These are phyloP conservation scores for Aspergillus mulundensis DNA, from an alignment of 495 filamentous ascomycete genomes.

Conservation along the genomic window DNA sequence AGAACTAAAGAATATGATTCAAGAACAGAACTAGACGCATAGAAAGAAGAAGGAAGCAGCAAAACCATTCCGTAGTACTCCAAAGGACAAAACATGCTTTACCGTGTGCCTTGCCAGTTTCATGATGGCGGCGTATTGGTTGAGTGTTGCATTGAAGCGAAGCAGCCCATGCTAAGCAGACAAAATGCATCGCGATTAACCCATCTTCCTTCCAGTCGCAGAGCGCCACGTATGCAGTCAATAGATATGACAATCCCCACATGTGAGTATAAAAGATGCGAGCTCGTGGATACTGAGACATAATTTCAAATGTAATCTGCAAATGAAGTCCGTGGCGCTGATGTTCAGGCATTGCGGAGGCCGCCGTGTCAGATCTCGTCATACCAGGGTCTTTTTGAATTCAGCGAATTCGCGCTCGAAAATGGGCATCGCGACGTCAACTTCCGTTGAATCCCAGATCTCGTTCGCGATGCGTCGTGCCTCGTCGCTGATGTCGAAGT, in stretches of 20 bases:
- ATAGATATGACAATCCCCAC: background rate
- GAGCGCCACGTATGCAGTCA: constrained; percentile 1
- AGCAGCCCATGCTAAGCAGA: background rate
- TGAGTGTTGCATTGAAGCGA: background rate
- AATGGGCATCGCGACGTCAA: constrained; percentile 12
- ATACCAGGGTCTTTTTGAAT: constrained; percentile 15
- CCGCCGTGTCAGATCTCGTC: too few relatives aligned
- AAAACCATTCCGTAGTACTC: too few relatives aligned
- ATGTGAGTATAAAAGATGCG: background rate
- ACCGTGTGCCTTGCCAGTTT: constrained; percentile 2
- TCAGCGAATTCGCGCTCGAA: constrained; percentile 17
- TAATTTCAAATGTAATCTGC: too few relatives aligned
- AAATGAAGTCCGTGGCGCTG: too few relatives aligned
- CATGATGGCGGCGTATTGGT: constrained; percentile 6
- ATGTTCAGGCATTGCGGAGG: too few relatives aligned
- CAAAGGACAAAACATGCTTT: background rate
- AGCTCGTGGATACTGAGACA: background rate
- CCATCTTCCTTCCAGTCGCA: background rate
- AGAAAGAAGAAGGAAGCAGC: too few relatives aligned
- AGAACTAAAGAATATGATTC: too few relatives aligned
- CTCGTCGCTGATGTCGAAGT: constrained; percentile 11
- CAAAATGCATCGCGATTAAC: background rate
- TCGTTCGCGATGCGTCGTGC: constrained; percentile 9
- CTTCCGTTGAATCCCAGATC: constrained; percentile 15
- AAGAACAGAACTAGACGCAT: background rate